Percentiles rank a stretch among this genome's conserved stretches.
These are phyloP conservation scores for Neurospora intermedia DNA, from an alignment of 495 filamentous ascomycete genomes.

Conservation along the genomic window DNA sequence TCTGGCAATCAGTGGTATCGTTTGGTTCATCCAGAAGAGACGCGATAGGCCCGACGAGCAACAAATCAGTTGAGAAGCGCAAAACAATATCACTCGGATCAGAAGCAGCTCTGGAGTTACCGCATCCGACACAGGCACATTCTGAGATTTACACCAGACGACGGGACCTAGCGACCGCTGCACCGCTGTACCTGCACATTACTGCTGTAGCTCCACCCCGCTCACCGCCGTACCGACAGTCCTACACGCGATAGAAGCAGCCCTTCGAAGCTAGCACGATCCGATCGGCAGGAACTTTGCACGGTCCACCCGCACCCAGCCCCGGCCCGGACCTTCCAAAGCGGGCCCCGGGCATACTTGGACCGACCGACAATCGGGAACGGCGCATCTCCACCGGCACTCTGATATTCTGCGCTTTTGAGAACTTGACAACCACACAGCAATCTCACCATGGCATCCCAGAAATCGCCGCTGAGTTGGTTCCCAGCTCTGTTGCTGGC, in stretches of 20 bases:
- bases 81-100: neutral
- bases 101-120: neutral
- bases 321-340: neutral
- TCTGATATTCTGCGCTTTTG: neutral
- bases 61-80: neutral
- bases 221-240: neutral
- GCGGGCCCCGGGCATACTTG: neutral
- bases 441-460: conserved; percentile 2
- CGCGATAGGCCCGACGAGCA: neutral
- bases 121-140: neutral
- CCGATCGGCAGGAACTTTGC: neutral
- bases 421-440: neutral
- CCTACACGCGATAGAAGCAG: neutral
- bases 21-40: neutral
- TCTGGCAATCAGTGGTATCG: neutral
- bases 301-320: neutral
- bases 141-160: neutral
- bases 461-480: conserved; percentile 6
- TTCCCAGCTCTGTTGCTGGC: conserved; percentile 19
- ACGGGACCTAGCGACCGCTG: neutral
- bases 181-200: neutral
- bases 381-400: conserved; percentile 1
- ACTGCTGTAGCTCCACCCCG: neutral
- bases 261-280: neutral
- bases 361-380: neutral